Evolutionary conservation across 2,329 filamentous ascomycete species (phyloP).

Genomic region (Talaromyces sp.): DNA sequence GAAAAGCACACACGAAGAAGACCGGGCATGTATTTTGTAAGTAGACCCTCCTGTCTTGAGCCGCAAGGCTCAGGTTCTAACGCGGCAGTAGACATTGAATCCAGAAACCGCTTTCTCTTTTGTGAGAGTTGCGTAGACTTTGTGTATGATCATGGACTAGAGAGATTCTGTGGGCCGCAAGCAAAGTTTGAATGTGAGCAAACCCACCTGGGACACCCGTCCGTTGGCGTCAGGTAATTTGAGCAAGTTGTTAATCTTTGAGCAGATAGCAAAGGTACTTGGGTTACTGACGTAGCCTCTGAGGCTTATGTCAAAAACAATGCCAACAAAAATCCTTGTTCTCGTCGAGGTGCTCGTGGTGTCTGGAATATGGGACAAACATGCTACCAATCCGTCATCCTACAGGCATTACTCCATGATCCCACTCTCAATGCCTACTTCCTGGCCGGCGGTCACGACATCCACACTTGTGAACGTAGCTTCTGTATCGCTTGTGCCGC

Average conservation of each 20-base stretch:
- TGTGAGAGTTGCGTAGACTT: conserved; percentile 46
- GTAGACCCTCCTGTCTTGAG: conserved; percentile 2
- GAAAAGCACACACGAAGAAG: conserved; percentile 39
- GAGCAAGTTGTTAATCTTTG: conserved; percentile 4
- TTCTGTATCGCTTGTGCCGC: conserved; percentile 63
- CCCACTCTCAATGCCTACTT: conserved; percentile 90
- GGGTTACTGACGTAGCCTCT: conserved; percentile 59
- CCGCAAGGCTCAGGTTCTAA: conserved; percentile 10
- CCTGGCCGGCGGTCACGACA: conserved; percentile 84
- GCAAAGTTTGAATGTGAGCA: conserved; percentile 19
- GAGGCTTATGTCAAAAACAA: conserved; percentile 76
- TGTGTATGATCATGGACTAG: conserved; percentile 45
- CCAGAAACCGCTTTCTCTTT: conserved; percentile 42
- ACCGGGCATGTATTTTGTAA: conserved; percentile 47
- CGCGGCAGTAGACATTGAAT: conserved; percentile 40
- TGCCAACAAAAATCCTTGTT: conserved; percentile 77
- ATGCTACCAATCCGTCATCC: conserved; percentile 95
- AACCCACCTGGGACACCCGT: too few relatives aligned
- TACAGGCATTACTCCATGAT: conserved; percentile 93
- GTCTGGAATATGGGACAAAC: conserved; percentile 98
- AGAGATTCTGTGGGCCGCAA: conserved; percentile 34
- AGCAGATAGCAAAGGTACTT: conserved; percentile 37
- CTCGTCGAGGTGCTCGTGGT: conserved; percentile 83
- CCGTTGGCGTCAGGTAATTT: too few relatives aligned
- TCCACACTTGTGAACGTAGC: conserved; percentile 64